These are phyloP conservation scores for Acanthochlamys bracteata DNA, from an alignment of 106 monocot species.

Conservation along the genomic window DNA sequence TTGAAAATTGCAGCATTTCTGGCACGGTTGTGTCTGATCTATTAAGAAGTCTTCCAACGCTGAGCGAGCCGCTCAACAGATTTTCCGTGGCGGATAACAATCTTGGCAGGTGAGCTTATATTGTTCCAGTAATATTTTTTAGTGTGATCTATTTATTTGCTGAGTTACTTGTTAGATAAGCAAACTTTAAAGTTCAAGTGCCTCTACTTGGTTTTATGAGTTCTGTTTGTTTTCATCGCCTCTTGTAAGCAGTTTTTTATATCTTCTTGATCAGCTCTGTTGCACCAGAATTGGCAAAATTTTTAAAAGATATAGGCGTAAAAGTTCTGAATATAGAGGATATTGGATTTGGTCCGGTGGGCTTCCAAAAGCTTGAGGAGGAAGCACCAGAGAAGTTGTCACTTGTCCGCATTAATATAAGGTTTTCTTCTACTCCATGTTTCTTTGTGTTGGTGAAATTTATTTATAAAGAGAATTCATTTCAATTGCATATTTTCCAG, in stretches of 20 bases:
- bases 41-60: slow-evolving; percentile 24
- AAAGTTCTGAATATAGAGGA: slow-evolving; percentile 75
- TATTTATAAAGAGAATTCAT: background rate
- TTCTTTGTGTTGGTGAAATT: background rate
- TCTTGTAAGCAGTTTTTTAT: slow-evolving; percentile 1
- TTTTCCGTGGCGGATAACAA: slow-evolving; percentile 79
- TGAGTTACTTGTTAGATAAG: background rate
- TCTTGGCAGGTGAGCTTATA: slow-evolving; percentile 52
- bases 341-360: slow-evolving; percentile 60
- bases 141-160: background rate
- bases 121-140: background rate
- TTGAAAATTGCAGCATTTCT: slow-evolving; percentile 71
- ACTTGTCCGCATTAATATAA: slow-evolving; percentile 61
- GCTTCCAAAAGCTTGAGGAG: slow-evolving; percentile 63
- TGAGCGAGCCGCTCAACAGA: slow-evolving; percentile 38
- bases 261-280: slow-evolving; percentile 50
- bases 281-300: slow-evolving; percentile 43
- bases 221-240: background rate
- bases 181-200: background rate
- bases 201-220: background rate
- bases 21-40: slow-evolving; percentile 45
- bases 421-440: slow-evolving; percentile 22
- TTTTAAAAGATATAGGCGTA: slow-evolving; percentile 39
- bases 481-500: slow-evolving; percentile 22
- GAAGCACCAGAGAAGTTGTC: slow-evolving; percentile 30